Conservation (phyloP, 345 rosid species). For the Jatropha curcas region DNA sequence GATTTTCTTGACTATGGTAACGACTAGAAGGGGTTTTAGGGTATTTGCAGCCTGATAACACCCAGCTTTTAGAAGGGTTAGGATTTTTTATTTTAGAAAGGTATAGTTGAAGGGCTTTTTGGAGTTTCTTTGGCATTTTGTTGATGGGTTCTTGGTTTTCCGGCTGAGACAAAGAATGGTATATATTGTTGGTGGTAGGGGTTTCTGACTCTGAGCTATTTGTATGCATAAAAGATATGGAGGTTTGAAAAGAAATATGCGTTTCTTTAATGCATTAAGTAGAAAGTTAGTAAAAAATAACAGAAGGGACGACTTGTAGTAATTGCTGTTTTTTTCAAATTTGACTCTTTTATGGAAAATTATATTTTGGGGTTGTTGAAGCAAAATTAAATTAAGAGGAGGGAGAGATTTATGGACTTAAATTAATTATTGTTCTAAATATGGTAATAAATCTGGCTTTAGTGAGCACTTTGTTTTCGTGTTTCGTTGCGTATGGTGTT, state of each 20-base stretch:
- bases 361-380: not conserved
- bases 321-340: not conserved
- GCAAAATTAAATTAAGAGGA: not conserved
- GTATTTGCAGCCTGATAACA: slow-evolving; percentile 54
- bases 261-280: slow-evolving; percentile 1
- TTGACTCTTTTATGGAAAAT: not conserved
- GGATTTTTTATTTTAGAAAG: slow-evolving; percentile 62
- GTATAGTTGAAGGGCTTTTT: slow-evolving; percentile 56
- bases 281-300: not conserved
- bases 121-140: slow-evolving; percentile 66
- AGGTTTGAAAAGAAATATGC: not conserved
- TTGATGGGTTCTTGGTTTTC: too few species aligned
- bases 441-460: not conserved
- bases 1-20: slow-evolving; percentile 1
- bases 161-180: too few species aligned
- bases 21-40: slow-evolving; percentile 56
- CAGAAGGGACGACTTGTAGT: slow-evolving; percentile 1
- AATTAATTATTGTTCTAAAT: not conserved
- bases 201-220: too few species aligned
- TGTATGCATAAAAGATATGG: not conserved
- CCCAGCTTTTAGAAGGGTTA: slow-evolving; percentile 47
- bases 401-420: not conserved
- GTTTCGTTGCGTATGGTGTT: not conserved
- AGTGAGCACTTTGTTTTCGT: too few species aligned
- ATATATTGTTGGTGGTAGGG: not conserved